phyloP scores from a whole-genome alignment of 208 protist genomes.

The Wallacemonas sp. region DNA sequence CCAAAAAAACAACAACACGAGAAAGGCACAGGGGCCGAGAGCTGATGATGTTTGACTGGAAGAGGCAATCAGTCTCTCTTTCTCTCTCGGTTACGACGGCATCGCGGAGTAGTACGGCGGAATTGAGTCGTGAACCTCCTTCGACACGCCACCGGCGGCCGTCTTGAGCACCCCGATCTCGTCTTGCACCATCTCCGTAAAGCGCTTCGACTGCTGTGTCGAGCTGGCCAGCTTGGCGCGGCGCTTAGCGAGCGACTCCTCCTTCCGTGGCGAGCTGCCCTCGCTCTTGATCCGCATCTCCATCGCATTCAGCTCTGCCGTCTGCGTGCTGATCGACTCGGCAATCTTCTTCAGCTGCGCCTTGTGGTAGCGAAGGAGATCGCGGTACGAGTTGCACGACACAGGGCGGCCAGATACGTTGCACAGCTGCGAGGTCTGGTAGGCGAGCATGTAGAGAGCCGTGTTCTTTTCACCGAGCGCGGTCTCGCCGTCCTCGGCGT shows the following conservation, averaged over 20 bases:
- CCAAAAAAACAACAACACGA: neutral
- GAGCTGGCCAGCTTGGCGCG: constrained; percentile 3
- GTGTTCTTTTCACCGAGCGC: constrained; percentile 2
- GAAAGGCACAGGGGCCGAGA: neutral
- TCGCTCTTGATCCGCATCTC: neutral
- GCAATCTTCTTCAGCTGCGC: constrained; percentile 7
- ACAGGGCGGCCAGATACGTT: constrained; percentile 22
- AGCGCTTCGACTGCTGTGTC: constrained; percentile 9
- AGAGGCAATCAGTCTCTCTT: neutral
- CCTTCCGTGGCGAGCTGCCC: neutral
- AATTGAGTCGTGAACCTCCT: neutral
- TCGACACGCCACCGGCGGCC: neutral
- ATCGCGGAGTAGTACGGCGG: constrained; percentile 29
- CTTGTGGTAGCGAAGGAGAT: constrained; percentile 27
- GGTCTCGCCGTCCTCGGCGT: constrained; percentile 17
- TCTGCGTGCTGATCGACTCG: neutral
- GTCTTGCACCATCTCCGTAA: constrained; percentile 22
- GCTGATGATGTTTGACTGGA: neutral
- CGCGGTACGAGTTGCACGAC: constrained; percentile 37
- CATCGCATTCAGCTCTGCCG: constrained; percentile 1
- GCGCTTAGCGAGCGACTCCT: neutral
- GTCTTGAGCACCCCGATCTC: constrained; percentile 21
- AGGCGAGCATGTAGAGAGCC: constrained; percentile 17
- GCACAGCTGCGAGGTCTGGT: constrained; percentile 22
- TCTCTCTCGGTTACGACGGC: neutral